phyloP scores from a whole-genome alignment of 2,329 filamentous ascomycete species.

The Diplodia scrobiculata region DNA sequence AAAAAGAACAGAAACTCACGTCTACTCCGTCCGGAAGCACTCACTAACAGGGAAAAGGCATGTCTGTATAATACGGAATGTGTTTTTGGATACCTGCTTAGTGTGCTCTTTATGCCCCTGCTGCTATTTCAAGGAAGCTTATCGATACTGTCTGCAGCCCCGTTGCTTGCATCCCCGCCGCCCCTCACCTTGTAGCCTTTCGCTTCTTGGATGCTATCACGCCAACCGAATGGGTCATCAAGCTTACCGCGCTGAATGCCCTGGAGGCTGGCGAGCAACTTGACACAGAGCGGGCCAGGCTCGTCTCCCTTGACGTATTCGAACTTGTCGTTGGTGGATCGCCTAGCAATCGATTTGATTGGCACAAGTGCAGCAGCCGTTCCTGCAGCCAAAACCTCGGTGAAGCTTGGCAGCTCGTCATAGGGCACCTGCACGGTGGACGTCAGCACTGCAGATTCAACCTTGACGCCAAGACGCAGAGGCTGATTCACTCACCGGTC shows the following conservation, averaged over 20 bases:
- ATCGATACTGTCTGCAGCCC: slow-evolving; percentile 40
- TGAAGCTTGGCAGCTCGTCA: slow-evolving; percentile 63
- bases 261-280: slow-evolving; percentile 74
- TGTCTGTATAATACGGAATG: not conserved
- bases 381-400: slow-evolving; percentile 86
- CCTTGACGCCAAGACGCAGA: not conserved
- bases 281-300: slow-evolving; percentile 70
- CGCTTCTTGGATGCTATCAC: slow-evolving; percentile 49
- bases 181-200: slow-evolving; percentile 38
- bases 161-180: slow-evolving; percentile 33
- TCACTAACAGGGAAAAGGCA: not conserved
- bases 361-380: slow-evolving; percentile 90
- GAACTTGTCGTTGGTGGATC: slow-evolving; percentile 59
- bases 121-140: slow-evolving; percentile 37
- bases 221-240: slow-evolving; percentile 77
- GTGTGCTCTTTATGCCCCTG: not conserved
- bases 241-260: slow-evolving; percentile 82
- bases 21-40: not conserved
- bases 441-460: slow-evolving; percentile 6
- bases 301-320: slow-evolving; percentile 62
- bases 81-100: not conserved
- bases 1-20: not conserved
- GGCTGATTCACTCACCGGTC: slow-evolving; percentile 56
- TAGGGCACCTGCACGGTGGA: slow-evolving; percentile 60
- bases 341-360: slow-evolving; percentile 84